Evolutionary conservation across 805 yeast species (phyloP).

Genomic region (Kuraishia cidri): DNA sequence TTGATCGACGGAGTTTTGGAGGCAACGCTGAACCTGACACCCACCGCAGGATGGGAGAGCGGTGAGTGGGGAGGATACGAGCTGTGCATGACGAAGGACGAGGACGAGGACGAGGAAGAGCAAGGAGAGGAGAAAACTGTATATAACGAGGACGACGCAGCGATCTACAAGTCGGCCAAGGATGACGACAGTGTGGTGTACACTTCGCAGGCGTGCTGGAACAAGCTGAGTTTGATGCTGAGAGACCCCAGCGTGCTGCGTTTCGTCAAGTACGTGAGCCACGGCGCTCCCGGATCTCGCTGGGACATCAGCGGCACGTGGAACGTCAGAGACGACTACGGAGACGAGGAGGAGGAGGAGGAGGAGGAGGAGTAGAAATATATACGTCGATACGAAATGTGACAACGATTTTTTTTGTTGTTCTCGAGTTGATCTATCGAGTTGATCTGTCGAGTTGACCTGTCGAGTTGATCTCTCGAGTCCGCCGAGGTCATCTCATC

Average conservation of each 20-base stretch:
- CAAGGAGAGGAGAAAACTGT: constrained; percentile 30
- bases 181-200: constrained; percentile 71
- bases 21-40: constrained; percentile 77
- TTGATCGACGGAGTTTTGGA: constrained; percentile 53
- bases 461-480: too few species aligned
- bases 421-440: too few species aligned
- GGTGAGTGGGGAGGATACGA: constrained; percentile 97
- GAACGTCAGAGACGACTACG: constrained; percentile 43
- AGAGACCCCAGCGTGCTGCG: constrained; percentile 84
- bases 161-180: constrained; percentile 61
- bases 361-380: not conserved
- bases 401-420: too few species aligned
- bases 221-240: constrained; percentile 64
- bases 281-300: constrained; percentile 80
- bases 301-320: constrained; percentile 86
- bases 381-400: too few species aligned
- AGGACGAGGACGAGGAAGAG: constrained; percentile 27
- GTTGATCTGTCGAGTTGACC: too few species aligned
- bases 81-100: constrained; percentile 66
- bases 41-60: constrained; percentile 72
- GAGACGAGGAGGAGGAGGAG: not conserved
- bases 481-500: too few species aligned
- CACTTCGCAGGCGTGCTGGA: constrained; percentile 80
- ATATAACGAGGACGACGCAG: constrained; percentile 62
- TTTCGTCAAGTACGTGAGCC: constrained; percentile 87